A percentile compares a stretch with the other conserved stretches of the same genome.
Conservation (phyloP, 179 eudicot genomes). For the Silene vulgaris region DNA sequence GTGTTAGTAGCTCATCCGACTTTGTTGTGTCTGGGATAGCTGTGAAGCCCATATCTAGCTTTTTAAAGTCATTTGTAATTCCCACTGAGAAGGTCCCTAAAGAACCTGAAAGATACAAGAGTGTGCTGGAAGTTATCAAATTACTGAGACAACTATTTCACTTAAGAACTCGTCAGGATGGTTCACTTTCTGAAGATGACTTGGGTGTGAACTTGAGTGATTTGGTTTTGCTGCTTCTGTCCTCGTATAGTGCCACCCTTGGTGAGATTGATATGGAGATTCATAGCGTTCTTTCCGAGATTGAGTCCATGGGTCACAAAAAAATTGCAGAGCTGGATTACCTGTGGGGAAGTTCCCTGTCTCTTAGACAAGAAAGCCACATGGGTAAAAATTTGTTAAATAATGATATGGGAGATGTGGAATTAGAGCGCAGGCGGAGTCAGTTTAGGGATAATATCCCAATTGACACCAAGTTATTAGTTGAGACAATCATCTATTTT, state of each 20-base stretch:
- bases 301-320: constrained; percentile 43
- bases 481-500: constrained; percentile 61
- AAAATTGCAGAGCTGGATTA: constrained; percentile 66
- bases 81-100: constrained; percentile 29
- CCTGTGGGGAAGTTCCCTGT: constrained; percentile 75
- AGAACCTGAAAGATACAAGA: constrained; percentile 29
- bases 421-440: constrained; percentile 49
- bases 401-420: constrained; percentile 35
- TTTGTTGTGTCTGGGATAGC: constrained; percentile 49
- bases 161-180: constrained; percentile 33
- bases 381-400: constrained; percentile 29
- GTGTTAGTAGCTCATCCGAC: constrained; percentile 30
- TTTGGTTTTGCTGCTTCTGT: constrained; percentile 55
- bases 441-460: constrained; percentile 80
- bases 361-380: constrained; percentile 43
- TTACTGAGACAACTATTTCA: constrained; percentile 58
- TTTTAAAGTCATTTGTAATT: constrained; percentile 47
- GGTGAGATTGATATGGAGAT: constrained; percentile 78
- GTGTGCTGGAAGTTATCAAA: constrained; percentile 65
- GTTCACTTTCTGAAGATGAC: constrained; percentile 42
- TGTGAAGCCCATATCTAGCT: constrained; percentile 72
- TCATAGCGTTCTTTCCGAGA: constrained; percentile 49
- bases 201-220: constrained; percentile 56
- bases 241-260: constrained; percentile 83
- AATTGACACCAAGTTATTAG: constrained; percentile 68